A percentile compares a stretch with the other conserved stretches of the same genome.
Conservation (phyloP, 2,329 filamentous ascomycete genomes). For the Monosporascus cannonballus region DNA sequence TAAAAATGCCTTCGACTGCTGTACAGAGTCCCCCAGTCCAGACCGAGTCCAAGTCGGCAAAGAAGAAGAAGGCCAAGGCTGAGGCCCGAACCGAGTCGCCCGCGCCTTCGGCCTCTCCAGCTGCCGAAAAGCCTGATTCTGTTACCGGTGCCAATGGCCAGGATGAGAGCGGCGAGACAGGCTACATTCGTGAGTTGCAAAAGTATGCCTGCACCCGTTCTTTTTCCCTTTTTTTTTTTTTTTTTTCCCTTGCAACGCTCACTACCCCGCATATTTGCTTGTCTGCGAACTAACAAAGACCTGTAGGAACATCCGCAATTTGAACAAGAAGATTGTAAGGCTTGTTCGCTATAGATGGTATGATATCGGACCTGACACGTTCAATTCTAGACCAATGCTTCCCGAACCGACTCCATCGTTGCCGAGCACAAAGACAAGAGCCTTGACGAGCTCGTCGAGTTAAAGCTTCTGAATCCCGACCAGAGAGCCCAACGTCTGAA, state of each 20-base stretch:
- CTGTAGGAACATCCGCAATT: slow-evolving; percentile 76
- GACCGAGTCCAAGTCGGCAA: slow-evolving; percentile 58
- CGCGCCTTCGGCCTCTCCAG: slow-evolving; percentile 42
- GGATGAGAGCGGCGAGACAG: slow-evolving; percentile 62
- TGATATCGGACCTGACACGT: not conserved
- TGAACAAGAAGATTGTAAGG: slow-evolving; percentile 90
- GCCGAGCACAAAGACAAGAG: slow-evolving; percentile 63
- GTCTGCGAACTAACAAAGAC: not conserved
- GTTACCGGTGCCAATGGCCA: slow-evolving; percentile 45
- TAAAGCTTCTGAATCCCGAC: slow-evolving; percentile 72
- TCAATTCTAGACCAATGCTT: slow-evolving; percentile 53
- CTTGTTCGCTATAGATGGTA: not conserved
- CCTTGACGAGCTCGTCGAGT: slow-evolving; percentile 65
- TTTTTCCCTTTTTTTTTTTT: too few species aligned
- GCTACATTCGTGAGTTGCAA: slow-evolving; percentile 81
- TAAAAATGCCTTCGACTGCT: slow-evolving; percentile 56
- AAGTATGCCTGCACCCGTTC: slow-evolving; percentile 57
- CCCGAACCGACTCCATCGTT: slow-evolving; percentile 66
- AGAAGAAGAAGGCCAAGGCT: slow-evolving; percentile 62
- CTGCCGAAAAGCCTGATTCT: slow-evolving; percentile 42
- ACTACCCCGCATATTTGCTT: slow-evolving; percentile 11
- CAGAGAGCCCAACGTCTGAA: slow-evolving; percentile 73
- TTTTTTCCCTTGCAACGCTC: slow-evolving; percentile 2
- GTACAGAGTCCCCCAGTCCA: slow-evolving; percentile 57
- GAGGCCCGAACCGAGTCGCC: slow-evolving; percentile 48